Conservation (phyloP, 148 eudicot species). For the Agrostemma githago region DNA sequence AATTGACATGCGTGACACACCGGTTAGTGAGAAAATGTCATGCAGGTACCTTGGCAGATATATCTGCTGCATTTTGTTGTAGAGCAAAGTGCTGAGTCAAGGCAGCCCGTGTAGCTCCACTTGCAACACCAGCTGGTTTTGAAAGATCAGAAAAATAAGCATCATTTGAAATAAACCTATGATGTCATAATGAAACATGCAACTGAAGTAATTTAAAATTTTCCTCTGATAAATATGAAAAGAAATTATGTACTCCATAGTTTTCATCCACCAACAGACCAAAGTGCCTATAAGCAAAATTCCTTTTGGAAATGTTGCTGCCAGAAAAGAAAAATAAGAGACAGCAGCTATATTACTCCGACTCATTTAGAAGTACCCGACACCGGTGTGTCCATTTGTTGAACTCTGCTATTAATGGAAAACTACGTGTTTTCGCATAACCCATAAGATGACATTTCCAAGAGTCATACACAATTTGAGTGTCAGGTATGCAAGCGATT, state of each 20-base stretch:
- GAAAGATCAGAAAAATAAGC: conserved; percentile 14
- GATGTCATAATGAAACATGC: background rate
- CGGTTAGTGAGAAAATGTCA: conserved; percentile 5
- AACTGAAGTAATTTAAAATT: background rate
- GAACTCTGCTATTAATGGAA: too few relatives aligned
- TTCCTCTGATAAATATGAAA: background rate
- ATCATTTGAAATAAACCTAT: conserved; percentile 11
- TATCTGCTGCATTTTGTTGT: conserved; percentile 96
- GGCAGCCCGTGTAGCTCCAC: conserved; percentile 99
- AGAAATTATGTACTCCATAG: background rate
- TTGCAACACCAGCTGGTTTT: conserved; percentile 91
- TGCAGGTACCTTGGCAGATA: conserved; percentile 82
- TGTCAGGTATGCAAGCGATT: background rate
- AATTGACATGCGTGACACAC: conserved; percentile 5
- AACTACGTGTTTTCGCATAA: too few relatives aligned
- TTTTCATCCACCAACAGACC: background rate
- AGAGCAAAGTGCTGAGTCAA: conserved; percentile 98
- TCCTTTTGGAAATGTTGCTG: background rate
- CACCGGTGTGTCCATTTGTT: too few relatives aligned
- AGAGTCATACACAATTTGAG: too few relatives aligned
- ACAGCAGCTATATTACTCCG: background rate
- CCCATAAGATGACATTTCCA: too few relatives aligned
- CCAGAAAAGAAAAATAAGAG: background rate
- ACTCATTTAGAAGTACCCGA: too few relatives aligned
- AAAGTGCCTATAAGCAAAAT: background rate